A percentile compares a stretch with the other conserved stretches of the same genome.
phyloP scores from a whole-genome alignment of 2,329 filamentous ascomycete genomes.

The Pseudocercospora cruenta region DNA sequence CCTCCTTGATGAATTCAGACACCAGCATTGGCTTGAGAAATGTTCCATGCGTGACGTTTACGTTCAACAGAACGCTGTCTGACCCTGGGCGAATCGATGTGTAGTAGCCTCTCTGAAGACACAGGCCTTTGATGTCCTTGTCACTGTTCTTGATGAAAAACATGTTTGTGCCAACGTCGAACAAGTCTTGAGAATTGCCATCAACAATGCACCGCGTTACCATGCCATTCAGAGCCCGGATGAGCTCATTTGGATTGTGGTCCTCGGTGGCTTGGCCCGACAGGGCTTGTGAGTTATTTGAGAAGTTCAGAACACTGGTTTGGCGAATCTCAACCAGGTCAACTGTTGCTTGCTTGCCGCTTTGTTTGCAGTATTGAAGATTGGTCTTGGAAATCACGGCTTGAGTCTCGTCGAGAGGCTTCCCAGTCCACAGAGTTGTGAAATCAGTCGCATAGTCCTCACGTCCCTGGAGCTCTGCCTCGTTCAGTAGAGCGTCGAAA shows the following conservation, averaged over 20 bases:
- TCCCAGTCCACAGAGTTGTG: background rate
- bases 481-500: background rate
- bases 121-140: background rate
- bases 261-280: background rate
- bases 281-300: background rate
- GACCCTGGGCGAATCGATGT: background rate
- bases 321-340: too few relatives aligned
- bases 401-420: too few relatives aligned
- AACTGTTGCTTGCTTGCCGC: background rate
- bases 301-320: background rate
- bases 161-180: background rate
- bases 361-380: background rate
- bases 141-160: background rate
- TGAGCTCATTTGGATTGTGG: background rate
- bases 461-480: background rate
- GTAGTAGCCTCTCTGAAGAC: background rate
- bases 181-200: background rate
- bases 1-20: background rate
- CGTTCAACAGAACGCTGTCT: background rate
- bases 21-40: background rate
- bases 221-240: background rate
- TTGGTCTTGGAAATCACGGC: background rate
- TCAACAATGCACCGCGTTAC: background rate
- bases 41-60: background rate
- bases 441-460: background rate